Conservation (phyloP, 129 eudicot species). For the Smallanthus sonchifolius region DNA sequence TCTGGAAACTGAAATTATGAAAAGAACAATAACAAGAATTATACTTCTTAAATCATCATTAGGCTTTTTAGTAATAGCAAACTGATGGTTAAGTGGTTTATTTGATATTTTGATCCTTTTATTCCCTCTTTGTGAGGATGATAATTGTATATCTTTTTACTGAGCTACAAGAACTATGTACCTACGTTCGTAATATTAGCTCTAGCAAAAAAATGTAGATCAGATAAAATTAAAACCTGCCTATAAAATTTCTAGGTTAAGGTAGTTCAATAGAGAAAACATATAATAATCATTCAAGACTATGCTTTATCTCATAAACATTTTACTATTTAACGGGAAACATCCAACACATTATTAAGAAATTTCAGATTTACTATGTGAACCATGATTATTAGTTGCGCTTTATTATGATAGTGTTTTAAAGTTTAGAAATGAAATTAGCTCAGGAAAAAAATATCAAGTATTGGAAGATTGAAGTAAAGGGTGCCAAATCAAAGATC, state of each 20-base stretch:
- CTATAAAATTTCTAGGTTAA: not conserved
- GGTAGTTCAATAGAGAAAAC: not conserved
- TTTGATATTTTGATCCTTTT: not conserved
- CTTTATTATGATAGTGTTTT: not conserved
- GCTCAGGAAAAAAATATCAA: not conserved
- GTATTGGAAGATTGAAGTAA: not conserved
- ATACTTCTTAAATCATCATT: constrained; percentile 5
- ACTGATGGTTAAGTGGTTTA: constrained; percentile 4
- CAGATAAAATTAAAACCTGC: not conserved
- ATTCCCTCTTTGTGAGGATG: not conserved
- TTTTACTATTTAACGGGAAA: not conserved
- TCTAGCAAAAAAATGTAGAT: not conserved
- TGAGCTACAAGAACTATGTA: not conserved
- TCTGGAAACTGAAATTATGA: constrained; percentile 68
- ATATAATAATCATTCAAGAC: not conserved
- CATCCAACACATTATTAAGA: not conserved
- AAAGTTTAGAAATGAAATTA: not conserved
- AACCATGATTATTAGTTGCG: not conserved
- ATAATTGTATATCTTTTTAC: constrained; percentile 2
- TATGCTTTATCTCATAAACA: not conserved
- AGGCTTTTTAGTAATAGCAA: not conserved
- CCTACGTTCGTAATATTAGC: not conserved
- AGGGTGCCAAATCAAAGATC: not conserved
- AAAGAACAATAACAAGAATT: not conserved
- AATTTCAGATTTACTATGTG: not conserved